Conservation (phyloP, 2,329 filamentous ascomycete species). For the Colletotrichum sp. region DNA sequence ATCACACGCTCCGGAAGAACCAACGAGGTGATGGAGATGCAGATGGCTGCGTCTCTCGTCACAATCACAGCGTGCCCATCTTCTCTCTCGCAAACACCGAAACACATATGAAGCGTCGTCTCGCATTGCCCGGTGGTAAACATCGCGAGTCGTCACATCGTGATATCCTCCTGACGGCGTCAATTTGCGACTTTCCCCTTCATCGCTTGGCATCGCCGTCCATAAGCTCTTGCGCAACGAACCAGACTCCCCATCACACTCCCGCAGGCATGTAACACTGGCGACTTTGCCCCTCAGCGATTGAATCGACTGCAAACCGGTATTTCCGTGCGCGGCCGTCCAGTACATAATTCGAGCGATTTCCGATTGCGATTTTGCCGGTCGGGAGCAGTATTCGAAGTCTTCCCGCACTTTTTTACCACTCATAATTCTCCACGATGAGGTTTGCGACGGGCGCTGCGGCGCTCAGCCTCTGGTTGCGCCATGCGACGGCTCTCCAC, state of each 20-base stretch:
- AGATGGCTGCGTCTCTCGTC: slow-evolving; percentile 4
- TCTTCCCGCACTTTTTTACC: neutral
- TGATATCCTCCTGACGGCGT: neutral
- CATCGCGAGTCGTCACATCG: neutral
- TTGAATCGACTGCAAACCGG: neutral
- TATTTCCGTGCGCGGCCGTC: neutral
- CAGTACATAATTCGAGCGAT: neutral
- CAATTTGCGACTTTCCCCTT: neutral
- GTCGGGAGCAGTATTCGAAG: neutral
- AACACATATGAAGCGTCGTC: slow-evolving; percentile 16
- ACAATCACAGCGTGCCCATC: slow-evolving; percentile 1
- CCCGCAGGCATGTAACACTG: slow-evolving; percentile 11
- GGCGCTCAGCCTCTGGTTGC: slow-evolving; percentile 23
- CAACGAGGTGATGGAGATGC: slow-evolving; percentile 11
- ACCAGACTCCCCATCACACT: neutral
- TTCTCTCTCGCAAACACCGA: slow-evolving; percentile 6
- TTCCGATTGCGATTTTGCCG: neutral
- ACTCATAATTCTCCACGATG: neutral
- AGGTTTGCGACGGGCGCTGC: slow-evolving; percentile 14
- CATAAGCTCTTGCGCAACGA: neutral
- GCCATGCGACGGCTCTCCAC: slow-evolving; percentile 38
- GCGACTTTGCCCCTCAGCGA: neutral
- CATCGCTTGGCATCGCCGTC: neutral
- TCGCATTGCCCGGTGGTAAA: neutral
- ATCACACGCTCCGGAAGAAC: slow-evolving; percentile 6